Conservation (phyloP, 2,329 filamentous ascomycete genomes). For the Alternaria conjuncta region DNA sequence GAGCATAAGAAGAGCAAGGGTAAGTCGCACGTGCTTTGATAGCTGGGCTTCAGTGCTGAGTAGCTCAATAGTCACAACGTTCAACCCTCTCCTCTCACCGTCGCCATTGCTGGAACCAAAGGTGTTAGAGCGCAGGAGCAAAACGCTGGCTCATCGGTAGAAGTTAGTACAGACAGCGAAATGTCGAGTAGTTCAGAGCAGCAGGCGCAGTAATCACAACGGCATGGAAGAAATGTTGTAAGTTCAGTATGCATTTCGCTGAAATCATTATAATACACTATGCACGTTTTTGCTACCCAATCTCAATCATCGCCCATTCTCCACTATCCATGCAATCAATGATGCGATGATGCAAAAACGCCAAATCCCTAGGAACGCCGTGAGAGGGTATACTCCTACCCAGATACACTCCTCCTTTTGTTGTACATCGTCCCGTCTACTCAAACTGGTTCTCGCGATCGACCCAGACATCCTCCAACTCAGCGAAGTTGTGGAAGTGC, state of each 20-base stretch:
- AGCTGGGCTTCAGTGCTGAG: not conserved
- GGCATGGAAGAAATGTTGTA: not conserved
- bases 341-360: constrained; percentile 11
- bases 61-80: constrained; percentile 10
- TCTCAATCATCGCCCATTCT: constrained; percentile 1
- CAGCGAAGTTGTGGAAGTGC: constrained; percentile 97
- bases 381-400: not conserved
- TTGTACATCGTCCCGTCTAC: constrained; percentile 49
- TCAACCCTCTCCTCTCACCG: constrained; percentile 27
- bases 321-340: constrained; percentile 7
- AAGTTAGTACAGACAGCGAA: not conserved
- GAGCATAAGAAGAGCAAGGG: constrained; percentile 12
- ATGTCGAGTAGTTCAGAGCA: not conserved
- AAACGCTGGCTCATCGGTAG: not conserved
- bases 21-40: not conserved
- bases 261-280: constrained; percentile 29
- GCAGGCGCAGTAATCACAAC: not conserved
- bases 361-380: constrained; percentile 20
- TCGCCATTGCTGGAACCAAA: constrained; percentile 25
- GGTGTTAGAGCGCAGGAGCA: constrained; percentile 18
- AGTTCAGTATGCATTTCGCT: not conserved
- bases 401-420: not conserved
- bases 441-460: constrained; percentile 93
- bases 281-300: constrained; percentile 19
- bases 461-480: constrained; percentile 96